Base-by-base conservation (phyloP, 1,284 basidiomycete species). In the Sporisorium graminicola region DNA sequence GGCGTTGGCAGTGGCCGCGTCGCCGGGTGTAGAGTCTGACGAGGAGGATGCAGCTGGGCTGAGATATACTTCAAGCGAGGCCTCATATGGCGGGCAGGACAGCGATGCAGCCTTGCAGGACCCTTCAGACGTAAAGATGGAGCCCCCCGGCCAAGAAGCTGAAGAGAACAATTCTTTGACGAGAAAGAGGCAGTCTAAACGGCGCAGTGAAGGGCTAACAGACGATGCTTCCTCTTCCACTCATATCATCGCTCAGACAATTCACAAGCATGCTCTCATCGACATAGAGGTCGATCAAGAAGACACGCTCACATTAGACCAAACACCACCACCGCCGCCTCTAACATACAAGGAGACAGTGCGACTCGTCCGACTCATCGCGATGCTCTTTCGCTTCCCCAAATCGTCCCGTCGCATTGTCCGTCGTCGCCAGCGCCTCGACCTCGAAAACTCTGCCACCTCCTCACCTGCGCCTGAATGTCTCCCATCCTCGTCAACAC, bases 341-440 rank as follows among this genome's bases (percentile, higher is more conserved):
- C 57, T 75, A 3, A 70, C 67, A 1, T 70, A 63, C 56, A 75
- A 71, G 33, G 73, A 75, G 31, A 75, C 73, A 6, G 51, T 70
- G n/a, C 66, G 73, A 14, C 67, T 75, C 2, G 54, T 65, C 27
- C 63, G 64, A 12, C 58, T 75, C 22, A 71, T 75, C 35, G 50
- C 62, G 9, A 70, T 75, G 59, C 46, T 75, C 43, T 75, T 70
- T 26, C 73, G 73, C 50, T 75, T 70, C n/a, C 64, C 69, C 14
- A 72, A 72, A 56, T 46, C 69, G 0, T 51, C 69, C 27, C 69
- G 69, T 12, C 63, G 69, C 40, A 54, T 72, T 22, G 44, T 57
- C 2, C 69, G 69, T 5, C 55, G 55, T 3, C 59, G 52, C 18
- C 26, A 37, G 13, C 67, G 42, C 10, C 2, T 29, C 5, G 18